Base-by-base conservation (phyloP, 768 basidiomycete genomes). In the Xerocomellus chrysenteron region DNA sequence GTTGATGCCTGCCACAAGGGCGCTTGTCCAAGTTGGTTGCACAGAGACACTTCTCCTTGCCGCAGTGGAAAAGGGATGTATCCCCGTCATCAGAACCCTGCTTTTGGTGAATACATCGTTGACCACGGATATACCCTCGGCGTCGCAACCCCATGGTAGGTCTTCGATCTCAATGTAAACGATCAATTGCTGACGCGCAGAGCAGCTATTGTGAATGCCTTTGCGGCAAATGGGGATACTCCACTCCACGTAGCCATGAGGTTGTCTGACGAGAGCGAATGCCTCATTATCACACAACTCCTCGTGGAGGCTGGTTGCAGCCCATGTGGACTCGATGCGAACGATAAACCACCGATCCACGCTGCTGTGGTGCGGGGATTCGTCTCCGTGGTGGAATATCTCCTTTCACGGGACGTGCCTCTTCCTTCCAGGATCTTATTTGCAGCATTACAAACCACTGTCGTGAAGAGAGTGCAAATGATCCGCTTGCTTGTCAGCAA, bases 181-280 rank as follows among this genome's bases (percentile, higher is more conserved):
- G 0, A 5, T 2, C 1, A n/a, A 2, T 11, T 1, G 10, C 40
- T 62, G 35, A 62, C 0, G 16, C 7, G 11, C 12, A 5, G 5
- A 19, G 0, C 6, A 61, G 59, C 14, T 5, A 19, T 57, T 1
- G 2, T 19, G 4, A 21, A 48, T 45, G 32, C 36, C 0, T 1
- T 60, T 13, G 35, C 45, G 12, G 8, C 2, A 5, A 59, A 60
- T 14, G 59, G 59, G 3, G 57, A 60, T 30, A 54, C 59, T 10
- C 59, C 45, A 3, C 52, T 60, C 0, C 59, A 60, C 4, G 4
- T 59, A 3, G 51, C 43, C 1, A 46, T 59, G 39, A 43, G 5
- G 30, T 4, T 50, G 9, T 32, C 36, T 9, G 45, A 61, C 24
- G 59, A 61, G n/a, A 47, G 28, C 7, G 10, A 17, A 1, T 60